Base-by-base conservation (phyloP, 23 red algal species). In the Cyanidium caldarium region DNA sequence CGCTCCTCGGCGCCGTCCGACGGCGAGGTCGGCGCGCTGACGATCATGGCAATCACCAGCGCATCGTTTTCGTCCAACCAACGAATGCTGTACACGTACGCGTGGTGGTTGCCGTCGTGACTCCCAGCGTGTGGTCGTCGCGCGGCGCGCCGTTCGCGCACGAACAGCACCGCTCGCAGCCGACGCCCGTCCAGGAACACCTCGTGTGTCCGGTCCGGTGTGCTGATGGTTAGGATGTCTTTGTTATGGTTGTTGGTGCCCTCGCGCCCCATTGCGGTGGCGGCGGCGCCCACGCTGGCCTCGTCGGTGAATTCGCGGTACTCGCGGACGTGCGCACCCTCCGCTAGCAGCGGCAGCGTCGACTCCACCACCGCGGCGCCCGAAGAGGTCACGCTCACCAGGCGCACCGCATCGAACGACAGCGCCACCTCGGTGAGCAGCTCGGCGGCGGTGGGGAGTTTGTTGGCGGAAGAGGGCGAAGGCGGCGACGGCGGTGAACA, bases 291-390 rank as follows among this genome's bases (percentile, higher is more conserved):
- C n/a, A 28, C 31, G 21, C 19, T 28, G n/a, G 51, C 31, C 21
- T 61, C 13, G 51, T 28, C 19, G n/a, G 51, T 61, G n/a, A n/a
- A n/a, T n/a, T n/a, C n/a, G n/a, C n/a, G n/a, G n/a, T n/a, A n/a
- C n/a, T n/a, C n/a, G 7, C 51, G 51, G n/a, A 61, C 51, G 51
- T 61, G 51, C n/a, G 51, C 51, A 5, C 51, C 51, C 51, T 61
- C 51, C 13, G 51, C 51, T 5, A 61, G 21, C 10, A 61, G 51
- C 7, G 51, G 51, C 7, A 61, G 31, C 21, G 51, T 61, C n/a
- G 51, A 28, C 51, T 61, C 51, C 51, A 61, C 7, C 10, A 61
- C 51, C 5, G 51, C 51, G 7, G 51, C 51, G 10, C 51, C 51
- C 10, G 51, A 10, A 28, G 7, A 5, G 5, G 51, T 61, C 21